These are phyloP conservation scores for Diplodia sapinea DNA, from an alignment of 2,329 filamentous ascomycete species.

Conservation along the genomic window DNA sequence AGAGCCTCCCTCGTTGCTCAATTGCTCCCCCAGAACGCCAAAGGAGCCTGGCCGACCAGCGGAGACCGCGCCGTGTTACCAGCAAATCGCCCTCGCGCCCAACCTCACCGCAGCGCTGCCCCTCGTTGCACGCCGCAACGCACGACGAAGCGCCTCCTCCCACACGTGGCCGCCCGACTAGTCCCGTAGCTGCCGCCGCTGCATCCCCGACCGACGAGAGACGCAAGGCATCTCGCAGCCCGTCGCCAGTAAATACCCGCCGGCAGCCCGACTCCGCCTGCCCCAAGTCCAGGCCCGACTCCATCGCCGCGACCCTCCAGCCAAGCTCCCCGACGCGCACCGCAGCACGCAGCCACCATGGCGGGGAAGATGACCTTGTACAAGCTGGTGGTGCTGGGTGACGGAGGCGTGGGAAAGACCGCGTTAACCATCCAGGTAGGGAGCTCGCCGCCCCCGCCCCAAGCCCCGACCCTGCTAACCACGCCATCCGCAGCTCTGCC, in stretches of 20 bases:
- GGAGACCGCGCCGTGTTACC: slow-evolving; percentile 22
- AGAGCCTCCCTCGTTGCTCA: slow-evolving; percentile 30
- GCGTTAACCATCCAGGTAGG: slow-evolving; percentile 85
- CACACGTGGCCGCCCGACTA: slow-evolving; percentile 29
- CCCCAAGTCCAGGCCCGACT: slow-evolving; percentile 9
- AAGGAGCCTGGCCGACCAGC: slow-evolving; percentile 21
- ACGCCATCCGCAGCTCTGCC: slow-evolving; percentile 69
- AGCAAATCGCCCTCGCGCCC: slow-evolving; percentile 26
- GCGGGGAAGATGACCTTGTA: slow-evolving; percentile 94
- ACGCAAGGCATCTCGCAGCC: slow-evolving; percentile 13
- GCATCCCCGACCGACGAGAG: slow-evolving; percentile 20
- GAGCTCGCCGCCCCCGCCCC: slow-evolving; percentile 55
- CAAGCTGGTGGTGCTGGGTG: slow-evolving; percentile 93
- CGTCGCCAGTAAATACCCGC: slow-evolving; percentile 22
- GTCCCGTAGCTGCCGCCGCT: slow-evolving; percentile 27
- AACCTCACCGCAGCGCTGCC: slow-evolving; percentile 23
- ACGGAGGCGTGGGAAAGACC: slow-evolving; percentile 93
- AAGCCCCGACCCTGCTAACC: slow-evolving; percentile 12
- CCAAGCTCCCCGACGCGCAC: slow-evolving; percentile 26
- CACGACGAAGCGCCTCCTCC: slow-evolving; percentile 12
- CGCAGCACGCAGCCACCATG: slow-evolving; percentile 60
- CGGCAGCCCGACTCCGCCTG: slow-evolving; percentile 18
- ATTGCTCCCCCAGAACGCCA: slow-evolving; percentile 11
- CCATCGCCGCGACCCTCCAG: slow-evolving; percentile 17
- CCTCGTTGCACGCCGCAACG: slow-evolving; percentile 30